phyloP scores from a whole-genome alignment of 2,329 filamentous ascomycete species.

The Trichoderma pleuroti region DNA sequence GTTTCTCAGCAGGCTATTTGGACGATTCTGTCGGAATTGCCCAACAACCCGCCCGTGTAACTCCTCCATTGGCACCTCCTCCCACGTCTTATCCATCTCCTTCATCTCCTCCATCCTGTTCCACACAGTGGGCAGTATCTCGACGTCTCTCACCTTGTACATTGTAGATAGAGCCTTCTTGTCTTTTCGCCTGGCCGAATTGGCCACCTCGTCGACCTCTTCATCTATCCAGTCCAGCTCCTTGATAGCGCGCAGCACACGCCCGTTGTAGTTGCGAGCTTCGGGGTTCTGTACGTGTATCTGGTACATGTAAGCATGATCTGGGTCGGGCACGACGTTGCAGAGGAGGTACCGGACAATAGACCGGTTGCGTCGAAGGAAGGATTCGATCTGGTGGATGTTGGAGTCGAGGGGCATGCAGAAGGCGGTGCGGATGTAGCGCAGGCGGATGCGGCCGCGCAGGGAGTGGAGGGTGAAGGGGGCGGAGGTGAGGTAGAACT shows the following conservation, averaged over 20 bases:
- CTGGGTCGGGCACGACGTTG: neutral
- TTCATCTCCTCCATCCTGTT: neutral
- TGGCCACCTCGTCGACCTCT: neutral
- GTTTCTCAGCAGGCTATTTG: neutral
- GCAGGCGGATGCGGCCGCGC: conserved; percentile 4
- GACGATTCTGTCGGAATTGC: neutral
- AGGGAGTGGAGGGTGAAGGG: neutral
- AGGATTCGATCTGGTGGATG: conserved; percentile 15
- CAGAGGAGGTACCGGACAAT: conserved; percentile 24
- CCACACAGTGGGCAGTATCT: neutral
- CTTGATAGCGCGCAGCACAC: neutral
- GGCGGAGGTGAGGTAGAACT: neutral
- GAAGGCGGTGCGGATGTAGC: conserved; percentile 19
- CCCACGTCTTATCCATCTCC: neutral
- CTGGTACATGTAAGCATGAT: neutral
- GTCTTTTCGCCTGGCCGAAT: neutral
- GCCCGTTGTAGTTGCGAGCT: neutral
- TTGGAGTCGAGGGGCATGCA: conserved; percentile 9
- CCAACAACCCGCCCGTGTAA: neutral
- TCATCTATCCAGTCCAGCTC: neutral
- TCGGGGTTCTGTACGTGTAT: neutral
- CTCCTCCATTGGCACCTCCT: neutral
- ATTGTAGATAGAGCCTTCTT: neutral
- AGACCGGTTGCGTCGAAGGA: conserved; percentile 23
- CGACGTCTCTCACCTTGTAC: neutral